Evolutionary conservation across 257 asterid species (phyloP).

Genomic region (Przewalskia tangutica): DNA sequence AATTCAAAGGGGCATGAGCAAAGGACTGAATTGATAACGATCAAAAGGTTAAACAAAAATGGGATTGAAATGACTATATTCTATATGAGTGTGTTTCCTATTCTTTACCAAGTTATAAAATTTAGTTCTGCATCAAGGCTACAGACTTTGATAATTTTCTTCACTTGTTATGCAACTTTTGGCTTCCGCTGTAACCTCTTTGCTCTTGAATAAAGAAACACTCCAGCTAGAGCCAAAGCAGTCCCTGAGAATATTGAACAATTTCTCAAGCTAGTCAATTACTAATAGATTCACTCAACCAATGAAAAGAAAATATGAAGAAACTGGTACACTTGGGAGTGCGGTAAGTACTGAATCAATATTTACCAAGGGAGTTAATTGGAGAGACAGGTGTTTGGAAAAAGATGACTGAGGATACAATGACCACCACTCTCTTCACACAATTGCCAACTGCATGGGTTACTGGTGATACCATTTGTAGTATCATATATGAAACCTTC

Average conservation of each 20-base stretch:
- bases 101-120: neutral
- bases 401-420: slow-evolving; percentile 66
- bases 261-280: neutral
- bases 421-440: slow-evolving; percentile 75
- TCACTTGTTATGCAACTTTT: slow-evolving; percentile 30
- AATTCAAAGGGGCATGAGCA: neutral
- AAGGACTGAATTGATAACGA: neutral
- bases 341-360: neutral
- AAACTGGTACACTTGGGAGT: neutral
- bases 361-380: slow-evolving; percentile 44
- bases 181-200: slow-evolving; percentile 47
- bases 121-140: neutral
- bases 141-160: neutral
- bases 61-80: neutral
- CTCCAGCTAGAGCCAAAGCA: slow-evolving; percentile 80
- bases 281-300: neutral
- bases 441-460: slow-evolving; percentile 90
- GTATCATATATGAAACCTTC: slow-evolving; percentile 73
- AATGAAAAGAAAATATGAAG: neutral
- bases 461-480: slow-evolving; percentile 73
- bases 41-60: neutral
- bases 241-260: slow-evolving; percentile 39
- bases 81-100: neutral
- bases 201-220: slow-evolving; percentile 61
- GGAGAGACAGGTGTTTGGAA: slow-evolving; percentile 56